Percentiles rank a stretch among this genome's conserved stretches.
Conservation (phyloP, 768 basidiomycete genomes). For the Suillus discolor region DNA sequence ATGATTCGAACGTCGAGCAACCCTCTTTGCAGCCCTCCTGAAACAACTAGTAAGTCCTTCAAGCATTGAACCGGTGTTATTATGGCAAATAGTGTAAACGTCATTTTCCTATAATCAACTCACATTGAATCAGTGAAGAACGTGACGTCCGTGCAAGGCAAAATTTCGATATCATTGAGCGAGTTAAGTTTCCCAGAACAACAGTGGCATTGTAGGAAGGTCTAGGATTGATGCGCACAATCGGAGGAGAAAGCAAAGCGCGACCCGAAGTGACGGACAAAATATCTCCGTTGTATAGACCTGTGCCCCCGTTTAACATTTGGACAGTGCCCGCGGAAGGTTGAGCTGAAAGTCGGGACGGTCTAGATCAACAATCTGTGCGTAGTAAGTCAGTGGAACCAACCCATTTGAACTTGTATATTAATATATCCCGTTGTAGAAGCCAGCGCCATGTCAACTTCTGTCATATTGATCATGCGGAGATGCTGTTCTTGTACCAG, state of each 20-base stretch:
- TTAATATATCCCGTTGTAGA: constrained; percentile 41
- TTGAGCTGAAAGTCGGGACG: constrained; percentile 46
- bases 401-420: constrained; percentile 46
- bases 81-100: neutral
- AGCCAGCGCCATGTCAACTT: constrained; percentile 50
- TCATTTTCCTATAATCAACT: constrained; percentile 16
- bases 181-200: constrained; percentile 82
- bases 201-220: constrained; percentile 68
- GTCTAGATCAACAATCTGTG: constrained; percentile 3
- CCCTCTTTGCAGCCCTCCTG: neutral
- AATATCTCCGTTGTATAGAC: constrained; percentile 58
- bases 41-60: neutral
- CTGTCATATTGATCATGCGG: constrained; percentile 61
- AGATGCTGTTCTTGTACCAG: constrained; percentile 64
- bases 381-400: neutral
- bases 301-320: constrained; percentile 74
- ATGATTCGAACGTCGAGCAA: neutral
- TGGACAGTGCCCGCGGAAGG: constrained; percentile 55
- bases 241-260: constrained; percentile 58
- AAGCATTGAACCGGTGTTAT: neutral
- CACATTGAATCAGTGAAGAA: constrained; percentile 78
- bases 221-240: constrained; percentile 65
- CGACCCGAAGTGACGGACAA: constrained; percentile 69
- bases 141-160: constrained; percentile 62
- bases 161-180: constrained; percentile 75